A percentile compares a stretch with the other conserved stretches of the same genome.
Evolutionary conservation across 2,329 filamentous ascomycete genomes (phyloP).

Genomic region (Fusarium nygamai): DNA sequence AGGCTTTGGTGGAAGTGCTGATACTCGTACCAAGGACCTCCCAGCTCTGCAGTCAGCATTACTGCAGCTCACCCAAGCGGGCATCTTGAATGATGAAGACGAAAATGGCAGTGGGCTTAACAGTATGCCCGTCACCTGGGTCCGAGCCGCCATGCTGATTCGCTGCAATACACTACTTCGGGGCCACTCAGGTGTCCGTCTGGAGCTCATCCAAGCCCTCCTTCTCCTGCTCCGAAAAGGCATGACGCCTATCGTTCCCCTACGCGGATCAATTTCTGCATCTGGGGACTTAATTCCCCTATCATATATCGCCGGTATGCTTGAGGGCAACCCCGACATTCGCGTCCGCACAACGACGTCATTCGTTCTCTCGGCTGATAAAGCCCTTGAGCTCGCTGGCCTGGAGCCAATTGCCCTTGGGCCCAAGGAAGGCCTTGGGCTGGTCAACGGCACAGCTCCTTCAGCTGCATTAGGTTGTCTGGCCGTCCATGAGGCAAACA

Average conservation of each 20-base stretch:
- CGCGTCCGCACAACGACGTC: rapidly evolving
- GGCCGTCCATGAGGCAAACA: neutral
- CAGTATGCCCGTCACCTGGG: neutral
- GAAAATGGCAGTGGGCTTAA: rapidly evolving
- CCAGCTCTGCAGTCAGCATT: neutral
- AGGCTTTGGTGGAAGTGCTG: neutral
- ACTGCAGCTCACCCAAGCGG: neutral
- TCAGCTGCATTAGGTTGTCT: neutral
- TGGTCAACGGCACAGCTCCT: rapidly evolving
- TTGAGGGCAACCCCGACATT: neutral
- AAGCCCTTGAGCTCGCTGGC: neutral
- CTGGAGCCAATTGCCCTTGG: neutral
- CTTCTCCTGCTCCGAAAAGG: rapidly evolving
- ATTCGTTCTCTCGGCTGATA: rapidly evolving
- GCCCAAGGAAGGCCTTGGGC: neutral
- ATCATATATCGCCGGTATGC: neutral
- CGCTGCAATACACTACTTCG: neutral
- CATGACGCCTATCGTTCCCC: neutral
- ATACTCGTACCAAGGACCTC: neutral
- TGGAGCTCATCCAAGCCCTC: neutral
- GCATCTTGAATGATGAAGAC: neutral
- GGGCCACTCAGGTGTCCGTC: neutral
- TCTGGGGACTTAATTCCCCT: neutral
- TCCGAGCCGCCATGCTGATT: neutral
- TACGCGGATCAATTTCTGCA: neutral